Base-by-base conservation (phyloP, 495 filamentous ascomycete genomes). In the Penicillium nucicola region DNA sequence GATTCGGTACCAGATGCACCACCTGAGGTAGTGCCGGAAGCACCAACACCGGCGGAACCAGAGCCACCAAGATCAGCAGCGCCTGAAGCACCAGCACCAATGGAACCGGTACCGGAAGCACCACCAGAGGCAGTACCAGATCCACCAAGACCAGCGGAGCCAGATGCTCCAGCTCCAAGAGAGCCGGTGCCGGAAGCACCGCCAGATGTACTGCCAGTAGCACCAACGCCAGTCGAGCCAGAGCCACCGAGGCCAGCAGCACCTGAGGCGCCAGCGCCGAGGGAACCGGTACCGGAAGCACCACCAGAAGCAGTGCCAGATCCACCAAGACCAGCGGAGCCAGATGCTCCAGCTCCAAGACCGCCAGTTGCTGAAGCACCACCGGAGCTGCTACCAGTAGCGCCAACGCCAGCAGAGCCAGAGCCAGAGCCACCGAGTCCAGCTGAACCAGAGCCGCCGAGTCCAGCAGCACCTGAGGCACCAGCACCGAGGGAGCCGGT, bases 291-390 rank as follows among this genome's bases (percentile, higher is more conserved):
- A n/a, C n/a, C 40, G 14, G 36, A 44, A 25, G 19, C 39, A 44
- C 48, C 22, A 36, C 28, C n/a, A n/a, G n/a, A n/a, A n/a, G n/a
- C n/a, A 22, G n/a, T 28, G 12, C 47, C 48, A 15, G 48, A 50
- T 7, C 19, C 25, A 42, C 25, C 35, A 6, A 20, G 10, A 2
- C 28, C 23, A 9, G 41, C n/a, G 10, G 23, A 33, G n/a, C n/a
- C n/a, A n/a, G n/a, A n/a, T 1, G n/a, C n/a, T n/a, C n/a, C n/a
- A n/a, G n/a, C 38, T 2, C 47, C 46, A 31, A 34, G 30, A 23
- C n/a, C n/a, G n/a, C n/a, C n/a, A n/a, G n/a, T n/a, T n/a, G 34
- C n/a, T n/a, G n/a, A n/a, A n/a, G n/a, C n/a, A n/a, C n/a, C 25
- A 11, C 48, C 43, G 13, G 44, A 53, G 20, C 36, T 31, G 20